Conservation (phyloP, 805 yeast species). For the Candida alai region DNA sequence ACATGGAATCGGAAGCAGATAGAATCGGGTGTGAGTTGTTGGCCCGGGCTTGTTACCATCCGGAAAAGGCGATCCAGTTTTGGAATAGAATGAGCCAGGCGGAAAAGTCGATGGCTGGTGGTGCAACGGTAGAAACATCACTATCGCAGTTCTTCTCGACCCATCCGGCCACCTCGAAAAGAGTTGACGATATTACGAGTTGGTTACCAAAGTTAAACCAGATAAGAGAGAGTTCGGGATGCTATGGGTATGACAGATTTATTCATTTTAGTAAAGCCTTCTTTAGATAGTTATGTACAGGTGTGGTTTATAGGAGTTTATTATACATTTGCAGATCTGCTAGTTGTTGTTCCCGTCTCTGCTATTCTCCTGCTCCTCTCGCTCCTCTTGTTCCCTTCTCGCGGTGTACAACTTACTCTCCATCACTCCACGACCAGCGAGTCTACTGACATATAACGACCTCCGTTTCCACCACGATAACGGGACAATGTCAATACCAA, state of each 20-base stretch:
- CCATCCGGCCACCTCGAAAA: constrained; percentile 79
- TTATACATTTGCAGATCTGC: constrained; percentile 8
- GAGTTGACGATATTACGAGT: constrained; percentile 61
- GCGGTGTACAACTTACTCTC: constrained; percentile 12
- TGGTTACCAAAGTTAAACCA: constrained; percentile 64
- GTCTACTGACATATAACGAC: constrained; percentile 3
- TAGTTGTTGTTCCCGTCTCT: too few relatives aligned
- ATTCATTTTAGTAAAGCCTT: constrained; percentile 13
- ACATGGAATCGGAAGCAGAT: constrained; percentile 96
- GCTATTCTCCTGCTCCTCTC: too few relatives aligned
- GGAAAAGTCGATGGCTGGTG: constrained; percentile 40
- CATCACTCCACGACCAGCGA: constrained; percentile 9
- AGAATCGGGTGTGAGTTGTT: constrained; percentile 88
- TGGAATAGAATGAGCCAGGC: constrained; percentile 75
- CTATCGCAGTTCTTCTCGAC: constrained; percentile 50
- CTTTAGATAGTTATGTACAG: constrained; percentile 13
- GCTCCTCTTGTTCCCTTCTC: too few relatives aligned
- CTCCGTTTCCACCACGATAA: constrained; percentile 7
- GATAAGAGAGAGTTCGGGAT: constrained; percentile 39
- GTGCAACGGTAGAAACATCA: too few relatives aligned
- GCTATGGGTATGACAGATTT: constrained; percentile 26
- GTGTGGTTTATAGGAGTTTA: neutral
- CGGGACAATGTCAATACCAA: constrained; percentile 17
- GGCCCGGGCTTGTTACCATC: constrained; percentile 86
- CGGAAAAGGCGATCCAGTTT: constrained; percentile 65